These are phyloP conservation scores for Zoysia pacifica DNA, from an alignment of 176 grass and related monocot species.

Conservation along the genomic window DNA sequence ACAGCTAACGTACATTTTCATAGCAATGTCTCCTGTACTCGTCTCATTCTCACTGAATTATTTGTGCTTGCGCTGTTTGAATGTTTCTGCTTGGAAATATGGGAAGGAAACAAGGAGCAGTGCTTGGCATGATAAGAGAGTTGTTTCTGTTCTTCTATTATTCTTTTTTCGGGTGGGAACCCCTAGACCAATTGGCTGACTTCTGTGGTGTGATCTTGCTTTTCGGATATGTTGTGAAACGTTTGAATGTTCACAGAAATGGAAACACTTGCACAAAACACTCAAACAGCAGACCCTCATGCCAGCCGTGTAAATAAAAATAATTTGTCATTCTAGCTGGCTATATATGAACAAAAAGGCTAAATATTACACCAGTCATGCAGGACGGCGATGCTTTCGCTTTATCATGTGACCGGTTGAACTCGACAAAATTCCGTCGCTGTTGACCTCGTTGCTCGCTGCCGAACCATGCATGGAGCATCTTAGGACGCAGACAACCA, in stretches of 20 bases:
- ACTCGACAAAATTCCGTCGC: not conserved
- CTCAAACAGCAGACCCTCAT: not conserved
- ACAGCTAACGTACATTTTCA: conserved; percentile 1
- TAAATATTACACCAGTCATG: not conserved
- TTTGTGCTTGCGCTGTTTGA: too few relatives aligned
- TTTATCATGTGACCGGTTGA: not conserved
- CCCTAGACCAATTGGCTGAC: too few relatives aligned
- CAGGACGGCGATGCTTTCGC: not conserved
- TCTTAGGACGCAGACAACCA: not conserved
- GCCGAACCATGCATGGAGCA: not conserved
- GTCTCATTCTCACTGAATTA: too few relatives aligned
- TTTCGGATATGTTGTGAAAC: too few relatives aligned
- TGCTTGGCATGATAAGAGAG: too few relatives aligned
- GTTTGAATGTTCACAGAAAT: too few relatives aligned
- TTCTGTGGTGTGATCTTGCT: too few relatives aligned
- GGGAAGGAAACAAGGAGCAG: too few relatives aligned
- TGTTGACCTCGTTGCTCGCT: conserved; percentile 3
- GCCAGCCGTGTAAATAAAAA: not conserved
- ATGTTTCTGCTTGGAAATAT: too few relatives aligned
- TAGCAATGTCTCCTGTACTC: not conserved
- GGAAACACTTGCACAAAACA: too few relatives aligned
- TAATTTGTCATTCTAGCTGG: not conserved
- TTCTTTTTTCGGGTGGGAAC: too few relatives aligned
- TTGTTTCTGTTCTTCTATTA: too few relatives aligned
- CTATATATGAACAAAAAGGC: not conserved